Conservation (phyloP, 1,284 basidiomycete species). For the Trametes hirsuta region DNA sequence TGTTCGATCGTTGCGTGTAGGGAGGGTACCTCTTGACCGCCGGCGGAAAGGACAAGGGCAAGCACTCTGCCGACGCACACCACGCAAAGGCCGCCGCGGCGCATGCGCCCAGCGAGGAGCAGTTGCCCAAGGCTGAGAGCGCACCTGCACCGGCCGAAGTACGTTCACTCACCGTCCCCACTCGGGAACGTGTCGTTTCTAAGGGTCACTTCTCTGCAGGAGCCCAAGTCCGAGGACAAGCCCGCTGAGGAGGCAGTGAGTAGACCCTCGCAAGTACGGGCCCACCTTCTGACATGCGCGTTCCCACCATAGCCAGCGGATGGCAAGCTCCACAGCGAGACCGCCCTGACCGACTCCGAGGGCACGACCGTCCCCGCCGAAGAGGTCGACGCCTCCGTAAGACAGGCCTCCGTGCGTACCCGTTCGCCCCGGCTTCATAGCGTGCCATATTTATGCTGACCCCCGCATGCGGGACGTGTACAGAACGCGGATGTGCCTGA, state of each 20-base stretch:
- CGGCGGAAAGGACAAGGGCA: conserved; percentile 14
- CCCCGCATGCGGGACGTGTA: not conserved
- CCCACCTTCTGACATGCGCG: conserved; percentile 3
- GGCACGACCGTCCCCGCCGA: conserved; percentile 36
- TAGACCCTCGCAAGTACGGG: not conserved
- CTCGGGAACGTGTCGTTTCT: too few relatives aligned
- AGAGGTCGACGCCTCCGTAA: conserved; percentile 40
- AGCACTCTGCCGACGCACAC: conserved; percentile 9
- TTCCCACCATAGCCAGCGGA: not conserved
- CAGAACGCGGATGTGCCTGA: conserved; percentile 22
- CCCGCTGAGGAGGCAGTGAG: conserved; percentile 21
- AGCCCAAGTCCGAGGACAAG: conserved; percentile 19
- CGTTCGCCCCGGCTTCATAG: not conserved
- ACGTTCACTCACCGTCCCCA: not conserved
- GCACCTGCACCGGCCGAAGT: conserved; percentile 9
- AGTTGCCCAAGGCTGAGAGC: not conserved
- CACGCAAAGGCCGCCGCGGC: conserved; percentile 9
- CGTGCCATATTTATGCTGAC: not conserved
- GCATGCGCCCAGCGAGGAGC: conserved; percentile 5
- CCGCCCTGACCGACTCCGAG: conserved; percentile 36
- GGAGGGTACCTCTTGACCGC: conserved; percentile 19
- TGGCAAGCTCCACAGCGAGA: conserved; percentile 13
- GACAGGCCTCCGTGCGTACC: conserved; percentile 37
- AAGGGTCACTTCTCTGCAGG: not conserved
- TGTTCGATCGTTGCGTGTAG: not conserved